Base-by-base conservation (phyloP, 306 rosid species). In the Prunus campanulata region DNA sequence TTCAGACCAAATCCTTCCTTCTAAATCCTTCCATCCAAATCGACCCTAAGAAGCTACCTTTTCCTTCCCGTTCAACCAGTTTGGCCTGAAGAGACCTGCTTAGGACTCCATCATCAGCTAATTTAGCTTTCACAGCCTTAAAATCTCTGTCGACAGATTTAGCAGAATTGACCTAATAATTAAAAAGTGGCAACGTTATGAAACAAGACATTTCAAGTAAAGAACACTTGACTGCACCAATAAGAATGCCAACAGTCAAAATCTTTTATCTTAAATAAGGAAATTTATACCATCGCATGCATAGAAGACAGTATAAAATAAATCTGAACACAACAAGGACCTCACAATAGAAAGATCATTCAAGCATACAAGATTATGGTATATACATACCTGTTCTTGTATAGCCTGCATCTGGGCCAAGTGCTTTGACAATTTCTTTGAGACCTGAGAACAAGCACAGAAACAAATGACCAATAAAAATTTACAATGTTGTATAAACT, bases 41-140 rank as follows among this genome's bases (percentile, higher is more conserved):
- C 14, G 16, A 3, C 5, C 27, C 72, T 32, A 60, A 64, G 74
- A 76, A 68, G 48, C 9, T 72, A 93, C 98, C 93, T 89, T 84
- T 90, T 80, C 84, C 85, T 68, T 86, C 88, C 70, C 80, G 77
- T 79, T 94, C 96, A 68, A 81, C 86, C 88, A 89, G 47, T 74
- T 88, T 89, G 47, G 89, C 91, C 39, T 94, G 93, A 29, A 94
- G 98, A 63, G 98, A 86, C 83, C 89, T 94, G 52, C 88, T 93
- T 69, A 83, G 15, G 29, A 90, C 85, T 79, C 78, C 89, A 54
- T 89, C 94, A 11, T 92, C 95, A 79, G 91, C 88, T 50, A 87
- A 72, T 86, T 94, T 92, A 47, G 85, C 81, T 74, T 88, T 94
- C 62, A 92, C 61, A 66, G 87, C 84, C 85, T 90, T 92, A 30